Evolutionary conservation across 257 asterid genomes (phyloP), one percentile per base, ranked within the genome.

Genomic region (Thymus mandschuricus): DNA sequence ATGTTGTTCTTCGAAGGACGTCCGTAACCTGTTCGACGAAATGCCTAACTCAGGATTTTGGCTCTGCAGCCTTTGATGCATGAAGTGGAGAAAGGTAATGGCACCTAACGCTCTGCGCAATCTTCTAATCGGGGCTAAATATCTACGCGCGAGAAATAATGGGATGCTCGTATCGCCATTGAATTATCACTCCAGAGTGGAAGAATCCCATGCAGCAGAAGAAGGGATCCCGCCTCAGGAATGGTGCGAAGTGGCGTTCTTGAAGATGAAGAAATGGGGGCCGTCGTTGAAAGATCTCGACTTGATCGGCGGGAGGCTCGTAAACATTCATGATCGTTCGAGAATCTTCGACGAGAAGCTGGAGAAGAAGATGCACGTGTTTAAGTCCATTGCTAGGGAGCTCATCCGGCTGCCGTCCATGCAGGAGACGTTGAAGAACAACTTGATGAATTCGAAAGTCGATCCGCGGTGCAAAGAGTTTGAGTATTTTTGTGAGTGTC

Each of bases 301-400:
- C 82, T 78, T 91, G 82, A 55, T 87, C 75, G 84, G 84, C 75
- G 97, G 98, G 68, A 83, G 87, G 76, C 81, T 89, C 62, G 85
- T 89, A 60, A 83, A 81, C 73, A 72, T 86, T 35, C 57, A 60
- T 56, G 90, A 88, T 41, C 51, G 73, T 69, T 78, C 90, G 6
- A 83, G 87, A 83, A 80, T 89, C 48, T 65, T 74, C 28, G 85
- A 91, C 52, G 85, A 74, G n/a, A 75, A 76, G 51, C 81, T 94
- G 60, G 92, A 85, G 76, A 73, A 45, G 58, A 86, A 78, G 57
- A 33, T 91, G 84, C 94, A 57, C n/a, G 38, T 76, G 46, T 89
- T 86, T 28, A 91, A 86, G 76, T 84, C 95, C 15, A 40, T 88
- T 5, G 82, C 82, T 7, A 83, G 92, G 76, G 72, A 69, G 40